Base-by-base conservation (phyloP, 768 basidiomycete species). In the Lactarius deliciosus region DNA sequence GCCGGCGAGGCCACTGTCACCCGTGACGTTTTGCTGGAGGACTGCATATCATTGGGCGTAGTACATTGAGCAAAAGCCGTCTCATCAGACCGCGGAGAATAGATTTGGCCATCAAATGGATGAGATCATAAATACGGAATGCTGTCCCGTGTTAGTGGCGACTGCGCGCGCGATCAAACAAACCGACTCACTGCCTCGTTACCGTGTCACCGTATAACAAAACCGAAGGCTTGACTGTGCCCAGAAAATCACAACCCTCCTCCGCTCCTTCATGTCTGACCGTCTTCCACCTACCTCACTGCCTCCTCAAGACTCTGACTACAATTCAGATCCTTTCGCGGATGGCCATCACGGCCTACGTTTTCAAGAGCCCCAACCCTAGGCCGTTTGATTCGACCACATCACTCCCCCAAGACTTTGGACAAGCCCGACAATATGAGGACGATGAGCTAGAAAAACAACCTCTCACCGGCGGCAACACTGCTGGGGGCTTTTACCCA, bases 381-480 rank as follows among this genome's bases (percentile, higher is more conserved):
- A 83, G 79, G 57, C 83, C 86, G 6, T 87, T 82, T 70, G 84
- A 84, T 64, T 90, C 88, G 74, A 80, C 83, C 16, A 74, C 81
- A 22, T 82, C 82, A 41, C 79, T 92, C 8, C 79, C 82, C 40
- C 80, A 82, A 60, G 83, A 86, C 60, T 83, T 84, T 64, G 69
- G 67, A 68, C 72, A 25, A 16, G 75, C 76, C 41, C 80, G 76
- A 54, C 73, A 78, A 61, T 83, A 83, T 66, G 82, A 80, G 20
- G 88, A 91, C 68, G 89, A 91, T 61, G 90, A 92, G 0, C 74
- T 85, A 41, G 92, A 94, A 78, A 92, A 92, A 72, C 83, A 85
- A 71, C 92, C 91, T 28, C 77, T 94, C 72, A 92, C 85, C 54
- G 78, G 79, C 50, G 85, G 82, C 20, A 82, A 85, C 70, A 86